Percentiles rank a stretch among this genome's conserved stretches.
Evolutionary conservation across 495 filamentous ascomycete species (phyloP).

Genomic region (Chaetomidium leptoderma): DNA sequence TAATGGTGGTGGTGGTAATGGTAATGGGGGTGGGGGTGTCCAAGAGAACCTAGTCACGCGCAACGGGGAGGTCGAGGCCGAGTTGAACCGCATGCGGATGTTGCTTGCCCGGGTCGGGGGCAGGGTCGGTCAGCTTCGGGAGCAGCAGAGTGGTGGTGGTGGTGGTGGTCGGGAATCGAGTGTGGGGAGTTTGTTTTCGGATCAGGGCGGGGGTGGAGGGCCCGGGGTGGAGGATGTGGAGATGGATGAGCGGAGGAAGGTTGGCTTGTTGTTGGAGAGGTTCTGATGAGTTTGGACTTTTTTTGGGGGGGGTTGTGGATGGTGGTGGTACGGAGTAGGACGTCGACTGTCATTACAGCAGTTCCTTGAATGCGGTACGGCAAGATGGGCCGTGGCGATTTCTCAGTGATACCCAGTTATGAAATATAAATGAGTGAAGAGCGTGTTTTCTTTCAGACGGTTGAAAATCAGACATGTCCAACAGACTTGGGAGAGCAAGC

Average conservation of each 20-base stretch:
- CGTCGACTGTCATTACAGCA: neutral
- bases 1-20: neutral
- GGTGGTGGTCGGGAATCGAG: constrained; percentile 16
- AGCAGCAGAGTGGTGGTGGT: constrained; percentile 16
- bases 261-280: constrained; percentile 37
- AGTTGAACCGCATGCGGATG: constrained; percentile 72
- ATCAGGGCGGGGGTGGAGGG: constrained; percentile 3
- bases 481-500: neutral
- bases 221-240: constrained; percentile 28
- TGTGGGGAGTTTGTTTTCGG: constrained; percentile 13
- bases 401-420: neutral
- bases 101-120: constrained; percentile 67
- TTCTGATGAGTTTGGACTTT: constrained; percentile 23
- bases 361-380: neutral
- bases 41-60: constrained; percentile 74
- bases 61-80: constrained; percentile 66
- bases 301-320: neutral
- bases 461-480: too few relatives aligned
- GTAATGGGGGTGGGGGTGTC: constrained; percentile 40
- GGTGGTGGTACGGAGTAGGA: neutral
- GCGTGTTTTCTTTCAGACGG: neutral
- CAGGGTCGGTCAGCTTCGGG: constrained; percentile 44
- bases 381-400: neutral
- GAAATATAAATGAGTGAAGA: neutral
- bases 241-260: constrained; percentile 38